Conservation (phyloP, 2,329 filamentous ascomycete species). For the Penicillium sp. region DNA sequence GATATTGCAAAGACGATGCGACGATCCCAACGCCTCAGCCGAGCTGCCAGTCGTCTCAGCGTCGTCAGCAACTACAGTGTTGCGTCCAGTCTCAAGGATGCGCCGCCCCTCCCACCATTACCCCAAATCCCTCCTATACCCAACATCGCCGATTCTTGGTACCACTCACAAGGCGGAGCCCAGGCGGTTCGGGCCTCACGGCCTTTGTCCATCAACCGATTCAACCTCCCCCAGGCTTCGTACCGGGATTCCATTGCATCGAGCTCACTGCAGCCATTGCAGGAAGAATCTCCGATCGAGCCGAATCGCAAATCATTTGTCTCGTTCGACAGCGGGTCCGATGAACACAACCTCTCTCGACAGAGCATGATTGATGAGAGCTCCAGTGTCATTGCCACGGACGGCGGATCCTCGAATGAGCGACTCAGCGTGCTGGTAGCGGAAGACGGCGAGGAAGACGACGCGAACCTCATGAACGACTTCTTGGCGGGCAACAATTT, state of each 20-base stretch:
- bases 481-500: constrained; percentile 90
- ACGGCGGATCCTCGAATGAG: constrained; percentile 70
- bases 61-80: constrained; percentile 91
- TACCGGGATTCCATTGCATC: constrained; percentile 87
- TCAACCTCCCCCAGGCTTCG: constrained; percentile 53
- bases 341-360: constrained; percentile 70
- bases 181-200: constrained; percentile 48
- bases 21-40: constrained; percentile 82
- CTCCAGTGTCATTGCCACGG: constrained; percentile 59
- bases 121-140: constrained; percentile 60
- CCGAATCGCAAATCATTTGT: constrained; percentile 93
- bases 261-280: constrained; percentile 79
- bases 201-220: constrained; percentile 55
- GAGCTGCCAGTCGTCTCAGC: constrained; percentile 85
- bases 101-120: constrained; percentile 48
- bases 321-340: constrained; percentile 57
- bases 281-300: constrained; percentile 82
- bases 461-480: constrained; percentile 66
- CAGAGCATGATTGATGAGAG: constrained; percentile 83
- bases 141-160: constrained; percentile 90
- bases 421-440: constrained; percentile 76
- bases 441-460: constrained; percentile 63
- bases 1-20: constrained; percentile 94
- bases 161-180: constrained; percentile 50
- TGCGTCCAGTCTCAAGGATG: constrained; percentile 85